A percentile compares a stretch with the other conserved stretches of the same genome.
These are phyloP conservation scores for Juncus effusus DNA, from an alignment of 176 grass and related monocot genomes.

Conservation along the genomic window DNA sequence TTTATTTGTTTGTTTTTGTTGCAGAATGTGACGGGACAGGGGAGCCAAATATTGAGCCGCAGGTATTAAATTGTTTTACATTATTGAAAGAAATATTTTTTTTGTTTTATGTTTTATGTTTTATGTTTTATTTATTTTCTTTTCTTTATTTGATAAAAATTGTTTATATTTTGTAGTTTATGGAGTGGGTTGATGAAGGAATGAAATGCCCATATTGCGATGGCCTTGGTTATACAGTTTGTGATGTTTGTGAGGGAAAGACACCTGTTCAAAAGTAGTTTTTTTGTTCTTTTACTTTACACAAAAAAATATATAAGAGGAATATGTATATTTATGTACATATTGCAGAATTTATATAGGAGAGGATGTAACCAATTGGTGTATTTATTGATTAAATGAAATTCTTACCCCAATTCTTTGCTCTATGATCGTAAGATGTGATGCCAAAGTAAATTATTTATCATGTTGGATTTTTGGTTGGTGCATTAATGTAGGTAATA, in stretches of 20 bases:
- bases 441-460: too few species aligned
- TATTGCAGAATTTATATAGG: conserved; percentile 1
- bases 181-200: conserved; percentile 92
- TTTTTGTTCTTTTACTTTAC: background rate
- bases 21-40: conserved; percentile 89
- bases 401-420: too few species aligned
- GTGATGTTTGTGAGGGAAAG: conserved; percentile 74
- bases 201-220: conserved; percentile 82
- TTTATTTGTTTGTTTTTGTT: conserved; percentile 17
- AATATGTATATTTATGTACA: conserved; percentile 3
- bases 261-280: conserved; percentile 36
- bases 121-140: background rate
- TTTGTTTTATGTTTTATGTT: background rate
- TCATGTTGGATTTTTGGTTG: too few species aligned
- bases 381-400: too few species aligned
- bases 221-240: conserved; percentile 61
- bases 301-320: too few species aligned
- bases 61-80: conserved; percentile 39
- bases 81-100: background rate
- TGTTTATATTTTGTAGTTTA: conserved; percentile 51
- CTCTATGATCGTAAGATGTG: too few species aligned
- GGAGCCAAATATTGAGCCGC: conserved; percentile 81
- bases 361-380: too few species aligned
- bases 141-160: background rate
- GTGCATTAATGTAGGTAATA: too few species aligned